phyloP scores from a whole-genome alignment of 2,329 filamentous ascomycete genomes.

The Ceratocystis harringtonii region DNA sequence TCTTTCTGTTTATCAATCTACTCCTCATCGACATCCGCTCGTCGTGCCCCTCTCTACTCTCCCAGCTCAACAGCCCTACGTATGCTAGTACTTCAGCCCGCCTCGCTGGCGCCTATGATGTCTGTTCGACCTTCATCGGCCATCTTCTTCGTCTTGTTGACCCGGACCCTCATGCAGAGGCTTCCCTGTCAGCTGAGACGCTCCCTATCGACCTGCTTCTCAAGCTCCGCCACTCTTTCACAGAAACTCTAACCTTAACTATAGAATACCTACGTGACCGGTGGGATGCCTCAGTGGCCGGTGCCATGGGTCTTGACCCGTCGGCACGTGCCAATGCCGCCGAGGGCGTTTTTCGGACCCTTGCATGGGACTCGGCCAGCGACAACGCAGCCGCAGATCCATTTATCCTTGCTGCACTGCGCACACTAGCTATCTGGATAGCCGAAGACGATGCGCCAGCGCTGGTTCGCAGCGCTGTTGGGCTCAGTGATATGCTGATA shows the following conservation, averaged over 20 bases:
- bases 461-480: conserved; percentile 40
- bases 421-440: conserved; percentile 50
- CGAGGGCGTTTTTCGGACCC: conserved; percentile 32
- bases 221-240: conserved; percentile 43
- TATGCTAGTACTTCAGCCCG: conserved; percentile 39
- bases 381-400: conserved; percentile 38
- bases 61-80: conserved; percentile 38
- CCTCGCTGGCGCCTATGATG: conserved; percentile 45
- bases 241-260: conserved; percentile 47
- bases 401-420: conserved; percentile 42
- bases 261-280: conserved; percentile 53
- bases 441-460: conserved; percentile 50
- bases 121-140: conserved; percentile 46
- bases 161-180: conserved; percentile 21
- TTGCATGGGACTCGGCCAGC: conserved; percentile 44
- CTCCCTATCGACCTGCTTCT: conserved; percentile 33
- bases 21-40: conserved; percentile 51
- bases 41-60: conserved; percentile 44
- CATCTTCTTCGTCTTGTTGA: conserved; percentile 41
- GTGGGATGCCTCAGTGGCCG: conserved; percentile 53
- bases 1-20: conserved; percentile 49
- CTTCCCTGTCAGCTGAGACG: not conserved
- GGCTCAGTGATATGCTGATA: conserved; percentile 47
- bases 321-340: conserved; percentile 34
- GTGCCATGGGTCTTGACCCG: conserved; percentile 45